Conservation (phyloP, 1,139 yeast species). For the Yamadazyma buinensis region DNA sequence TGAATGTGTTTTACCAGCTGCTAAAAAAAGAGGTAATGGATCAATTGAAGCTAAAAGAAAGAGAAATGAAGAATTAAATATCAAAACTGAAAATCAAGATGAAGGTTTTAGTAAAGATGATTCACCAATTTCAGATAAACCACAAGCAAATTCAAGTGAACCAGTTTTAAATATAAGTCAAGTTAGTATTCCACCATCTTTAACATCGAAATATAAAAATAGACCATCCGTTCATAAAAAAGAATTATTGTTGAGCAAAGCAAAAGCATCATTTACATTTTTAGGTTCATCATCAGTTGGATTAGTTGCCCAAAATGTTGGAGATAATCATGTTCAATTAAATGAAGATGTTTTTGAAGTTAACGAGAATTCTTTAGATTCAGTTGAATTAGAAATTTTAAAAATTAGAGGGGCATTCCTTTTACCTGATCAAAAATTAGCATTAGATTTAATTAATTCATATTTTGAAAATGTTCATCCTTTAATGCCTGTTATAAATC, state of each 20-base stretch:
- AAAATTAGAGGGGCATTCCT: constrained; percentile 69
- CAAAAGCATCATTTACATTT: constrained; percentile 35
- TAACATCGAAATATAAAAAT: constrained; percentile 39
- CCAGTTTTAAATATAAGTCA: constrained; percentile 45
- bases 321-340: constrained; percentile 42
- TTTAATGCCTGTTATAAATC: constrained; percentile 66
- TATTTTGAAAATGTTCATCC: constrained; percentile 71
- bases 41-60: constrained; percentile 22
- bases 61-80: constrained; percentile 5
- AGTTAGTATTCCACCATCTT: constrained; percentile 42
- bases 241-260: constrained; percentile 27
- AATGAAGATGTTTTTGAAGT: constrained; percentile 40
- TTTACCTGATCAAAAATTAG: constrained; percentile 58
- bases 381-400: constrained; percentile 65
- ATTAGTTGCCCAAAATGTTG: constrained; percentile 38
- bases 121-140: constrained; percentile 7
- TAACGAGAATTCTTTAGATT: constrained; percentile 45
- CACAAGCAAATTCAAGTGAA: constrained; percentile 19
- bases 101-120: constrained; percentile 8
- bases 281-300: constrained; percentile 40
- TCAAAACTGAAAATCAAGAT: constrained; percentile 5
- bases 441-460: constrained; percentile 58
- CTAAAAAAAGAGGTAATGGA: constrained; percentile 41
- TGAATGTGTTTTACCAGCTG: constrained; percentile 65
- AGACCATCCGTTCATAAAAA: constrained; percentile 39